Evolutionary conservation across 75 land plant species (phyloP).

Genomic region (Selaginella tamariscina): DNA sequence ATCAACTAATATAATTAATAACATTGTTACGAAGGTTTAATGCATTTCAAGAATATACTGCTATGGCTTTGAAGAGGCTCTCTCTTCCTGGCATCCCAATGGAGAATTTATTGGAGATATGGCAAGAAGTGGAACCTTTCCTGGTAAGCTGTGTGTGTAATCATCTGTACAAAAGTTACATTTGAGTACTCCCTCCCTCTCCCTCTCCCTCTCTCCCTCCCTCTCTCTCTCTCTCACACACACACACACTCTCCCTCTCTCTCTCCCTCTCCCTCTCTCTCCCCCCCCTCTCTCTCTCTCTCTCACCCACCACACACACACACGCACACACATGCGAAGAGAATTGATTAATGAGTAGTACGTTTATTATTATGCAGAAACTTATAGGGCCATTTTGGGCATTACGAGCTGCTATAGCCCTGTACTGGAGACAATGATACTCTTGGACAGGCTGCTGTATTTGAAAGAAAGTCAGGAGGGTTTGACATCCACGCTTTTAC

Average conservation of each 20-base stretch:
- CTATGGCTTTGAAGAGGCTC: slow-evolving; percentile 18
- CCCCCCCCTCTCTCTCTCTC: no score
- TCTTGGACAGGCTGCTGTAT: slow-evolving; percentile 78
- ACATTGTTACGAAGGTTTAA: no score
- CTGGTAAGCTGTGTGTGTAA: slow-evolving; percentile 5
- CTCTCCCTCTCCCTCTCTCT: no score
- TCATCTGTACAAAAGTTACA: background rate
- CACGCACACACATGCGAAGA: no score
- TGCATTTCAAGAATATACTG: slow-evolving; percentile 19
- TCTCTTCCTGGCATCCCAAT: slow-evolving; percentile 12
- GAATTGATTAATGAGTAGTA: no score
- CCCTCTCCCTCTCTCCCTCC: no score
- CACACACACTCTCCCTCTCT: background rate
- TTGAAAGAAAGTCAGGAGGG: slow-evolving; percentile 58
- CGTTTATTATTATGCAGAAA: slow-evolving; percentile 38
- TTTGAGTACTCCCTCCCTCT: background rate
- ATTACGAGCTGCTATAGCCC: slow-evolving; percentile 75
- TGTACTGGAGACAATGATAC: slow-evolving; percentile 57
- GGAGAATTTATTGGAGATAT: slow-evolving; percentile 9
- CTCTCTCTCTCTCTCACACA: no score
- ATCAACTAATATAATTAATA: no score
- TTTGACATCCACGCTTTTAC: slow-evolving; percentile 23
- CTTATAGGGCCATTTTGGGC: slow-evolving; percentile 80
- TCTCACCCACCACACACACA: no score
- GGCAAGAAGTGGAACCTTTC: slow-evolving; percentile 22